Conservation (phyloP, 148 eudicot genomes). For the Rhododendron vialii region DNA sequence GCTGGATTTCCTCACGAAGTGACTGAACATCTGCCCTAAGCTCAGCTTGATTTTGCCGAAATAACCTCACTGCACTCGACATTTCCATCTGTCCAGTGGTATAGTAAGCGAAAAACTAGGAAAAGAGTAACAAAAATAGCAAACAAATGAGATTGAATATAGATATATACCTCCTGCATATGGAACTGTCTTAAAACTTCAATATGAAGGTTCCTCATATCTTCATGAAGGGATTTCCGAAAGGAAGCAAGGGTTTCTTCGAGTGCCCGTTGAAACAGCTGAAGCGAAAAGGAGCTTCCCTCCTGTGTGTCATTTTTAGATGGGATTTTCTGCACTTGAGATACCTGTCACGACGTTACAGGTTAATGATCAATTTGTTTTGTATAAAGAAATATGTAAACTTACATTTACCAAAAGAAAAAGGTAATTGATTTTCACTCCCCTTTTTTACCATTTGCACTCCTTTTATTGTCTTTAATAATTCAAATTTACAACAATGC, state of each 20-base stretch:
- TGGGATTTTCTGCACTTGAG: conserved; percentile 35
- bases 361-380: background rate
- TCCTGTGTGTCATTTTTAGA: conserved; percentile 59
- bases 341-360: conserved; percentile 39
- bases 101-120: background rate
- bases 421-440: background rate
- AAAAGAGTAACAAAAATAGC: background rate
- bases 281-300: conserved; percentile 78
- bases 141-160: background rate
- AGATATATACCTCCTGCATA: conserved; percentile 76
- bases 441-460: background rate
- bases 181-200: conserved; percentile 91
- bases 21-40: conserved; percentile 68
- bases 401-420: background rate
- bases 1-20: conserved; percentile 65
- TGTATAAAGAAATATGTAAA: background rate
- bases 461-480: background rate
- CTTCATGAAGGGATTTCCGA: conserved; percentile 88
- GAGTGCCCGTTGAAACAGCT: conserved; percentile 87
- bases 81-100: conserved; percentile 52
- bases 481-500: background rate
- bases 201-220: conserved; percentile 87
- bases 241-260: conserved; percentile 89
- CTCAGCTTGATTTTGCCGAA: conserved; percentile 64
- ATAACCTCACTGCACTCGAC: conserved; percentile 52